phyloP scores from a whole-genome alignment of 768 basidiomycete species.

The Trametes elegans region DNA sequence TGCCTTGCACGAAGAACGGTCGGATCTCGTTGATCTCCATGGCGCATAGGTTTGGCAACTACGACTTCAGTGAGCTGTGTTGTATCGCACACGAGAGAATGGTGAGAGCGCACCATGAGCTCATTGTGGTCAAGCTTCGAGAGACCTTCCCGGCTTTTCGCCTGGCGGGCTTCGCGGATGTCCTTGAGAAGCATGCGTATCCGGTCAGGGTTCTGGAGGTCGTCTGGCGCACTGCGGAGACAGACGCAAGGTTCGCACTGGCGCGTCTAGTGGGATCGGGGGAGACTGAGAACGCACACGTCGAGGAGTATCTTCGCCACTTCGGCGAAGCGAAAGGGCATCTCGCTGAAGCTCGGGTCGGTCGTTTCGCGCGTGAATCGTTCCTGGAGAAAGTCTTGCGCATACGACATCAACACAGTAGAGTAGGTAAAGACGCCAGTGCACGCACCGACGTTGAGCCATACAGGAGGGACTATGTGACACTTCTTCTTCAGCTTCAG shows the following conservation, averaged over 20 bases:
- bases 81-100: background rate
- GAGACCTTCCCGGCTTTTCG: conserved; percentile 88
- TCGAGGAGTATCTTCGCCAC: conserved; percentile 92
- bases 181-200: conserved; percentile 87
- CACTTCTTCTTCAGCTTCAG: conserved; percentile 95
- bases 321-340: conserved; percentile 90
- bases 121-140: conserved; percentile 77
- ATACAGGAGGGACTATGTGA: conserved; percentile 84
- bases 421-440: too few relatives aligned
- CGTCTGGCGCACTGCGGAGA: conserved; percentile 76
- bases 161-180: conserved; percentile 92
- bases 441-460: conserved; percentile 79
- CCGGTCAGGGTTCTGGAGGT: conserved; percentile 81
- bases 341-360: conserved; percentile 65
- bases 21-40: conserved; percentile 96
- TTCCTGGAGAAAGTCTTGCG: conserved; percentile 81
- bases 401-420: background rate
- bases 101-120: conserved; percentile 55
- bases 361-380: conserved; percentile 73
- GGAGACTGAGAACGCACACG: conserved; percentile 51
- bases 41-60: conserved; percentile 83
- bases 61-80: background rate
- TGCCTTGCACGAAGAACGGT: conserved; percentile 82
- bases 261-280: background rate
- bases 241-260: too few relatives aligned